phyloP scores from a whole-genome alignment of 148 eudicot genomes.

The Cornus kousa region DNA sequence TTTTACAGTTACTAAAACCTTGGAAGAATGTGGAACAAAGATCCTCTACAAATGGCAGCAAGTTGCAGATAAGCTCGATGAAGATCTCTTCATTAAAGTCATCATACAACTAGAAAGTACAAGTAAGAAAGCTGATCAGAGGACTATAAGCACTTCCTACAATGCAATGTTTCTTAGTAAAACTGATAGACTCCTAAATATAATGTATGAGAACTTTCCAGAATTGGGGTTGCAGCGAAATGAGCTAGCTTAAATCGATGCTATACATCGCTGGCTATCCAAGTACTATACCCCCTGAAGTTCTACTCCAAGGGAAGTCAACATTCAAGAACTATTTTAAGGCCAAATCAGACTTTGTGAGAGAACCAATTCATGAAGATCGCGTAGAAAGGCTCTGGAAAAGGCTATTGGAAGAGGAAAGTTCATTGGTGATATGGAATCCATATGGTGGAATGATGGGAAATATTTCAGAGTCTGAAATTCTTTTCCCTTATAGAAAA shows the following conservation, averaged over 20 bases:
- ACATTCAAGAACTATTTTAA: conserved; percentile 13
- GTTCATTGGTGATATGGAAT: background rate
- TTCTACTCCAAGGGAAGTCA: conserved; percentile 7
- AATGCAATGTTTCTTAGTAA: conserved; percentile 15
- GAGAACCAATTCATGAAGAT: background rate
- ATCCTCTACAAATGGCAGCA: no score
- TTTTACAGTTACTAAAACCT: conserved; percentile 4
- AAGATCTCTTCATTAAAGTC: background rate
- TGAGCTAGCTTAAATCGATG: background rate
- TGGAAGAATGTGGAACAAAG: no score
- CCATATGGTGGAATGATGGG: conserved; percentile 19
- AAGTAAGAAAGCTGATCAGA: background rate
- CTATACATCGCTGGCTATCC: background rate
- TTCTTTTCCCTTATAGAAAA: conserved; percentile 11
- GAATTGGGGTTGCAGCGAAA: conserved; percentile 12
- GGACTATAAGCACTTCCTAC: background rate
- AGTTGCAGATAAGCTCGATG: no score
- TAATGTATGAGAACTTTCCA: conserved; percentile 10
- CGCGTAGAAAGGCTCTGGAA: no score
- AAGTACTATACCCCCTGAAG: no score
- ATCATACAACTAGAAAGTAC: background rate
- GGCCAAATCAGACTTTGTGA: conserved; percentile 19
- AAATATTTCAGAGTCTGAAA: conserved; percentile 12
- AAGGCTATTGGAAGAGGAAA: no score
- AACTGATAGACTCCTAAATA: conserved; percentile 1